Evolutionary conservation across 1,284 basidiomycete genomes (phyloP).

Genomic region (Spongispora temasekensis): DNA sequence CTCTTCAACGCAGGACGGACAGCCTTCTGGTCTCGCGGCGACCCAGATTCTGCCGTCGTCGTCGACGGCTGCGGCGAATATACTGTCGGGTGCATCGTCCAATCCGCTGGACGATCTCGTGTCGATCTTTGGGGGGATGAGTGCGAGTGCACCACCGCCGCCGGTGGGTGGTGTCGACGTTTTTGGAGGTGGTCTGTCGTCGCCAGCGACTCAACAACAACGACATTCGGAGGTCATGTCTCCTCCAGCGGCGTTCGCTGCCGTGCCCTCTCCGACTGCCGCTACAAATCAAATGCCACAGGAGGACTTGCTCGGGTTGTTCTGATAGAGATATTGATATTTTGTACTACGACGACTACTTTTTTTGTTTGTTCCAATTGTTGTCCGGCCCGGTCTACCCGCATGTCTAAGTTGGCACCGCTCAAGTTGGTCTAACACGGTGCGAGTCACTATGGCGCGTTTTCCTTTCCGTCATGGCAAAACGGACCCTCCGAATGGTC

Average conservation of each 20-base stretch:
- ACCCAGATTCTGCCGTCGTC: constrained; percentile 68
- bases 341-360: too few relatives aligned
- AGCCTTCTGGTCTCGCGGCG: constrained; percentile 73
- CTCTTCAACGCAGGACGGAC: constrained; percentile 53
- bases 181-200: constrained; percentile 16
- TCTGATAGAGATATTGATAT: constrained; percentile 36
- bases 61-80: constrained; percentile 69
- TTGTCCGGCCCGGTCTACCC: too few relatives aligned
- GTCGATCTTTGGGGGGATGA: constrained; percentile 75
- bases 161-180: constrained; percentile 2
- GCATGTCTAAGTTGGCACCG: too few relatives aligned
- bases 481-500: neutral
- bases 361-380: too few relatives aligned
- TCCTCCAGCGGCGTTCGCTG: constrained; percentile 7
- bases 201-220: constrained; percentile 1
- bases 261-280: constrained; percentile 17
- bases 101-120: constrained; percentile 93
- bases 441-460: too few relatives aligned
- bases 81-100: constrained; percentile 68
- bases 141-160: constrained; percentile 20
- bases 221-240: too few relatives aligned
- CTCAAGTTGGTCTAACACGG: too few relatives aligned
- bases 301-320: constrained; percentile 53
- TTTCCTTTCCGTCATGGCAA: too few relatives aligned
- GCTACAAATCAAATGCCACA: constrained; percentile 38